A percentile compares a stretch with the other conserved stretches of the same genome.
These are phyloP conservation scores for Blastocrithidia nonstop DNA, from an alignment of 208 protist genomes.

Conservation along the genomic window DNA sequence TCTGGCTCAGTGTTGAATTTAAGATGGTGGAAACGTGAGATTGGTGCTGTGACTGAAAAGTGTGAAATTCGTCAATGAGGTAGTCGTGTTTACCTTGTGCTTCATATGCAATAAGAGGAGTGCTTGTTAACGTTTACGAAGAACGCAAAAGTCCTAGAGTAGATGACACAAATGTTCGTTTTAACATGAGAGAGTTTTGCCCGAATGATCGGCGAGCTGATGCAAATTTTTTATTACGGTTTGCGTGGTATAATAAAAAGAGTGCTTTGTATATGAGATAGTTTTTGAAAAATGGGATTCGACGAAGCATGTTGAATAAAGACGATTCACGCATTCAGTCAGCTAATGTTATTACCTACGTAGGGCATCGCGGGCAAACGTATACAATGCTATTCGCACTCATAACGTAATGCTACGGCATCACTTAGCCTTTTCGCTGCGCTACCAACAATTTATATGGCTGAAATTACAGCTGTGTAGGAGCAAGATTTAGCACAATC, in stretches of 20 bases:
- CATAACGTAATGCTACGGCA: slow-evolving; percentile 89
- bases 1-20: slow-evolving; percentile 40
- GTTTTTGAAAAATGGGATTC: slow-evolving; percentile 87
- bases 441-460: slow-evolving; percentile 88
- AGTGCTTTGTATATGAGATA: slow-evolving; percentile 87
- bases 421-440: slow-evolving; percentile 30
- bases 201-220: slow-evolving; percentile 40
- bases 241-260: slow-evolving; percentile 59
- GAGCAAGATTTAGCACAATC: slow-evolving; percentile 77
- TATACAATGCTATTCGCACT: slow-evolving; percentile 88
- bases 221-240: slow-evolving; percentile 62
- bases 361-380: slow-evolving; percentile 68
- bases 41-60: slow-evolving; percentile 51
- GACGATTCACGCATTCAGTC: slow-evolving; percentile 87
- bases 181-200: slow-evolving; percentile 72
- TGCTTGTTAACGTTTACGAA: slow-evolving; percentile 53
- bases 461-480: slow-evolving; percentile 65
- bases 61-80: slow-evolving; percentile 69
- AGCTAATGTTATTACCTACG: slow-evolving; percentile 84
- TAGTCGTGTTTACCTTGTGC: slow-evolving; percentile 82
- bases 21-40: slow-evolving; percentile 39
- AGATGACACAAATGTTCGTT: slow-evolving; percentile 70
- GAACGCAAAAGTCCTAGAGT: slow-evolving; percentile 65
- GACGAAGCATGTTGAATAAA: slow-evolving; percentile 83
- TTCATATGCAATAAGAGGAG: slow-evolving; percentile 66